Percentiles rank a stretch among this genome's conserved stretches.
Evolutionary conservation across 2,329 filamentous ascomycete species (phyloP).

Genomic region (Cyclaneusma minus): DNA sequence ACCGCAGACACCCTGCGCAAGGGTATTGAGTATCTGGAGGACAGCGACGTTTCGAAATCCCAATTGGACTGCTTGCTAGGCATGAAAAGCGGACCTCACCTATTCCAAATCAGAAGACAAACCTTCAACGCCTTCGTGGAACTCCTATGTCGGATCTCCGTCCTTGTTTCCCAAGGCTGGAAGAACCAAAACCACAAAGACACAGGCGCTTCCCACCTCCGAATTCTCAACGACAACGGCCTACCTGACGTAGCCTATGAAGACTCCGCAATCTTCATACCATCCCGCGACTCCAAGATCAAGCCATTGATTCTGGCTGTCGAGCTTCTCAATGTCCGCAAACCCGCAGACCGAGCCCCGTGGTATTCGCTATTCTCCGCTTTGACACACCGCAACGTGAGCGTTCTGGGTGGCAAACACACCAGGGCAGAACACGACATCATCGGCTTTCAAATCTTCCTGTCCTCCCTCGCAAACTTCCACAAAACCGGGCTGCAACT

Average conservation of each 20-base stretch:
- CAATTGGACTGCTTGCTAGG: too few relatives aligned
- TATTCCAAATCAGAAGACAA: conserved; percentile 13
- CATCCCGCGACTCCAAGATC: not conserved
- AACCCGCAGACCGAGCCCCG: conserved; percentile 15
- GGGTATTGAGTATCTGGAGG: conserved; percentile 33
- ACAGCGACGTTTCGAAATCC: conserved; percentile 24
- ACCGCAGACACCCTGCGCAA: conserved; percentile 31
- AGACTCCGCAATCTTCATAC: not conserved
- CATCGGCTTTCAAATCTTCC: conserved; percentile 12
- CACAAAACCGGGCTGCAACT: conserved; percentile 13
- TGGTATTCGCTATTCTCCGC: conserved; percentile 27
- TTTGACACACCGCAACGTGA: conserved; percentile 17
- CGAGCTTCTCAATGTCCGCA: conserved; percentile 6
- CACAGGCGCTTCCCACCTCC: not conserved
- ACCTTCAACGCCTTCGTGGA: conserved; percentile 35
- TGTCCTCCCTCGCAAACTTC: conserved; percentile 11
- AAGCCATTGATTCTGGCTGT: conserved; percentile 7
- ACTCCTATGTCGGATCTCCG: conserved; percentile 29
- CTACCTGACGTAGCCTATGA: not conserved
- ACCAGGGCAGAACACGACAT: conserved; percentile 12
- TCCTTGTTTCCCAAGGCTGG: not conserved
- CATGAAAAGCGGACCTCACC: conserved; percentile 4
- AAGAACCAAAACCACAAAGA: not conserved
- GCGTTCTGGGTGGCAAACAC: conserved; percentile 8
- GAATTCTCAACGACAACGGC: not conserved